Base-by-base conservation (phyloP, 2,329 filamentous ascomycete species). In the Aspergillus sp. region DNA sequence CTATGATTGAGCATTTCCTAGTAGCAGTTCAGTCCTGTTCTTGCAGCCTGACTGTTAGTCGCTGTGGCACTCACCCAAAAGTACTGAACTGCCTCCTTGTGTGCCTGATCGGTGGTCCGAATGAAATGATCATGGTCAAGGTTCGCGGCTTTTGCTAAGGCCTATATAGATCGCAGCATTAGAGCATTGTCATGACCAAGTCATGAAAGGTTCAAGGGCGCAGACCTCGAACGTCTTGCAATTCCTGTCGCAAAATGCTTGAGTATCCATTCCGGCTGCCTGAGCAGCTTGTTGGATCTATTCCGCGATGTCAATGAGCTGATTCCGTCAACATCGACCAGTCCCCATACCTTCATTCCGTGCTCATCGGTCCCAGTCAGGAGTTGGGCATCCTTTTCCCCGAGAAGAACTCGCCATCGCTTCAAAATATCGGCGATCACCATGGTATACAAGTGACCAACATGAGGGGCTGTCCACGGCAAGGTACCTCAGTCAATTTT, bases 311-410 rank as follows among this genome's bases (percentile, higher is more conserved):
- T 42, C 29, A 32, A 3, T 4, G 9, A 6, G 12, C 6, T 10
- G 8, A 7, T 26, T 48, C 44, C 34, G 32, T 19, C 29, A 3
- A 12, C 19, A 33, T 12, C 29, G 43, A 19, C 41, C 28, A 12
- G 36, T 30, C 8, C 41, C 35, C 38, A 35, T 58, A 77, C 76
- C 70, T 98, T 98, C 80, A 96, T 86, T 39, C 93, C 93, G 73
- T 98, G 91, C 68, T 98, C 93, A 65, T 98, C 93, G 33, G 90
- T 97, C 48, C 93, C 93, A 1, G 93, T 98, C 58, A 85, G 83
- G 9, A 98, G 73, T 52, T 88, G 76, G 3, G 90, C 85, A 42
- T 76, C 60, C 4, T 52, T 71, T 29, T 80, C 72, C 34, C 87
- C 87, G 50, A 84, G 80, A 44, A 98, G 76, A 30, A 80, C 73